Evolutionary conservation across 192 early-diverging fungal genomes (phyloP).

Genomic region (Mortierella alpina): DNA sequence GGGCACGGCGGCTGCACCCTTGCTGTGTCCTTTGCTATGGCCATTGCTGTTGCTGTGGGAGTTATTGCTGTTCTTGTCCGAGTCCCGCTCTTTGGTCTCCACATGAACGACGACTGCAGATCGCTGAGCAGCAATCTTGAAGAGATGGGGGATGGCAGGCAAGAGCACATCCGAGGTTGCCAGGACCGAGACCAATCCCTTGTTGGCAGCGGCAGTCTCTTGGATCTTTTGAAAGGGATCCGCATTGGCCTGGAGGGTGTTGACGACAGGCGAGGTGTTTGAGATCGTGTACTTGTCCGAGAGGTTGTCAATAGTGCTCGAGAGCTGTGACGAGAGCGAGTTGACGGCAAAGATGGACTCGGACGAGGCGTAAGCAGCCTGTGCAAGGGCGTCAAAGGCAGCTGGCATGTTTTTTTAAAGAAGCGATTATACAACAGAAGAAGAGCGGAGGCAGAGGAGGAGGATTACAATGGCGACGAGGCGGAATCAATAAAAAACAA

Average conservation of each 20-base stretch:
- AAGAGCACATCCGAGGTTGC: constrained; percentile 53
- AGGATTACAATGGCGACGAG: constrained; percentile 16
- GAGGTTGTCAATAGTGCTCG: constrained; percentile 32
- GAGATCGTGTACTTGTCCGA: constrained; percentile 48
- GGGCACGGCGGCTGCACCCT: constrained; percentile 21
- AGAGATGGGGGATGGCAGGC: constrained; percentile 66
- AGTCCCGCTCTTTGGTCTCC: constrained; percentile 57
- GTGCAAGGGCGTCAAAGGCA: constrained; percentile 54
- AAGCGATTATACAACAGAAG: constrained; percentile 10
- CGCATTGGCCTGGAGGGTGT: constrained; percentile 46
- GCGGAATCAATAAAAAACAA: constrained; percentile 10
- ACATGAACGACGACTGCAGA: constrained; percentile 68
- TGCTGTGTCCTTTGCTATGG: constrained; percentile 7
- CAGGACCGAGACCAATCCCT: constrained; percentile 42
- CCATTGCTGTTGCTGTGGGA: background rate
- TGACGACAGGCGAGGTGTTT: constrained; percentile 37
- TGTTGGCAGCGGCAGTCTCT: constrained; percentile 27
- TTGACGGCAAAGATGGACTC: constrained; percentile 40
- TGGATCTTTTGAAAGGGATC: constrained; percentile 48
- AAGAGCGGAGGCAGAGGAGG: constrained; percentile 2
- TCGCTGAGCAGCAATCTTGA: constrained; percentile 58
- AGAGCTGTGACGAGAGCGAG: constrained; percentile 36
- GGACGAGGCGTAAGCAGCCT: constrained; percentile 54
- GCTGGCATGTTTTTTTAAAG: constrained; percentile 53
- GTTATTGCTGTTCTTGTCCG: constrained; percentile 47